A percentile compares a stretch with the other conserved stretches of the same genome.
phyloP scores from a whole-genome alignment of 1,284 basidiomycete species.

The Inonotus obliquus region DNA sequence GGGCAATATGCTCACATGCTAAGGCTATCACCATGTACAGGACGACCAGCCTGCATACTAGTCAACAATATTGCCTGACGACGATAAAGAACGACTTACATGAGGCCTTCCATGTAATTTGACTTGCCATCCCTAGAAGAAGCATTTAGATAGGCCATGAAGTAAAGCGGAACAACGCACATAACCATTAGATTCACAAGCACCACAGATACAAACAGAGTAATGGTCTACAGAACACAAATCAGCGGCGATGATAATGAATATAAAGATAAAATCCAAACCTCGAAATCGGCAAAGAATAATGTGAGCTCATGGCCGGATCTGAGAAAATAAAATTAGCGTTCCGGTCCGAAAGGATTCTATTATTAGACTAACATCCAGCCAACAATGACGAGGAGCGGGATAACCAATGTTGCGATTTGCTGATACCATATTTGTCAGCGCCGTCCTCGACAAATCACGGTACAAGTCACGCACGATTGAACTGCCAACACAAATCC shows the following conservation, averaged over 20 bases:
- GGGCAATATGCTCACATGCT: constrained; percentile 24
- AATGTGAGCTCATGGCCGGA: constrained; percentile 77
- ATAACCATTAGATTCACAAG: constrained; percentile 78
- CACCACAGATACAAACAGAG: constrained; percentile 81
- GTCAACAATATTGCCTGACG: neutral
- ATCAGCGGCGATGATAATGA: constrained; percentile 7
- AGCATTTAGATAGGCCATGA: neutral
- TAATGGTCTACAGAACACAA: constrained; percentile 57
- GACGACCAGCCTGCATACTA: constrained; percentile 35
- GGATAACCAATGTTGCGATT: constrained; percentile 86
- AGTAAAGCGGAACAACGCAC: constrained; percentile 37
- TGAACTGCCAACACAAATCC: constrained; percentile 85
- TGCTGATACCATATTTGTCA: constrained; percentile 43
- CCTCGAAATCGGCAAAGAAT: constrained; percentile 80
- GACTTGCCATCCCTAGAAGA: constrained; percentile 65
- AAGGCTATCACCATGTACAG: constrained; percentile 47
- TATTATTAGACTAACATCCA: constrained; percentile 54
- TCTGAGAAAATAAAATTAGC: constrained; percentile 30
- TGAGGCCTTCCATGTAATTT: constrained; percentile 86
- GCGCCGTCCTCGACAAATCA: neutral
- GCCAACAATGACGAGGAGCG: constrained; percentile 77
- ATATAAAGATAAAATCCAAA: constrained; percentile 23
- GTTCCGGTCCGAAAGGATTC: neutral
- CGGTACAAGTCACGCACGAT: constrained; percentile 53
- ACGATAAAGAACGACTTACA: constrained; percentile 33